Base-by-base conservation (phyloP, 805 yeast genomes). In the Starmerella vaccinii region DNA sequence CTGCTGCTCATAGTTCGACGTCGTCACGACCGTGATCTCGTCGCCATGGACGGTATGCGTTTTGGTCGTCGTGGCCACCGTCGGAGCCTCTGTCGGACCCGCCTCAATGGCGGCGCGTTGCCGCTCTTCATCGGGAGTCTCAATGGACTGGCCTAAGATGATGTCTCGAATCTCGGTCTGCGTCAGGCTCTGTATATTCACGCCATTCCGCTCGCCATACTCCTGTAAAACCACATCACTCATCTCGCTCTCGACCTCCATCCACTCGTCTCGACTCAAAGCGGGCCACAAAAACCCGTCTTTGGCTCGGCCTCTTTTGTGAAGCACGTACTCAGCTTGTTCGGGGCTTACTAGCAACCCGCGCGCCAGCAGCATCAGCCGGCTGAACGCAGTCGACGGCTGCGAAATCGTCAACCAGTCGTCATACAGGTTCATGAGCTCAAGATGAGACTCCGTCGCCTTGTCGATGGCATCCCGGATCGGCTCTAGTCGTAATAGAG, bases 1-100 rank as follows among this genome's bases (percentile, higher is more conserved):
- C 68, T 80, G 81, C 60, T 86, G 92, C 64, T 88, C 98, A 63
- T 84, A 89, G 55, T 79, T 79, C 16, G 89, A 80, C 0, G 97
- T 88, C 0, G 97, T 88, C 27, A 90, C 95, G 0, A 95, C 90
- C 38, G 84, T 82, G 60, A 92, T 90, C 60, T 89, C 94, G 63
- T 92, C 98, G 30, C 99, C 99, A 61, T 89, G 97, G 2, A 85
- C 95, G 62, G 87, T 92, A 23, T 81, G 80, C 0, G 95, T 84
- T 50, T 81, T 82, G 0, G 95, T 80, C 59, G 86, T 88, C 58
- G 82, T 74, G 0, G 95, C 92, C 0, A 88, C 77, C 9, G 69
- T 71, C 44, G 69, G 67, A 30, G 72, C 75, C 0, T 89, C 81
- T 2, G 37, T 44, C 27, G 35, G 42, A 4, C 30, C 29, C 3